These are phyloP conservation scores for Torulaspora pretoriensis DNA, from an alignment of 1,139 yeast species.

Conservation along the genomic window DNA sequence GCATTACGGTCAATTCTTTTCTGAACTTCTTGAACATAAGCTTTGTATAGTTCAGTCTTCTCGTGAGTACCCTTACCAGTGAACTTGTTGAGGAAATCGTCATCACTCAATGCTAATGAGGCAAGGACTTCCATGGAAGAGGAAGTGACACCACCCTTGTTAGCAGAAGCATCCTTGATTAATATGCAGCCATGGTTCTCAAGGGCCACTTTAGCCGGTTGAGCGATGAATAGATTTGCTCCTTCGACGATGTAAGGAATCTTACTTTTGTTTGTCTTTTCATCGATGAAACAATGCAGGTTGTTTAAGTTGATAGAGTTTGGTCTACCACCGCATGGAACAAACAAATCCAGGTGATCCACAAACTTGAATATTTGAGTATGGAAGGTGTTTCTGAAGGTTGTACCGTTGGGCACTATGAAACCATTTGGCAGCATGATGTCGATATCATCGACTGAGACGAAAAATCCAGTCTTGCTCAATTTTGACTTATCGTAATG, in stretches of 20 bases:
- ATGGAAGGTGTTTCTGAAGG: conserved; percentile 92
- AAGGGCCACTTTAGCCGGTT: conserved; percentile 80
- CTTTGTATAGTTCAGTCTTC: conserved; percentile 71
- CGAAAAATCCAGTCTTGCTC: conserved; percentile 71
- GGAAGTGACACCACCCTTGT: conserved; percentile 98
- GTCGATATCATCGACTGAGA: conserved; percentile 83
- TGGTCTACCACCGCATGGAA: conserved; percentile 99
- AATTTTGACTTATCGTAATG: conserved; percentile 64
- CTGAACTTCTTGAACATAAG: conserved; percentile 83
- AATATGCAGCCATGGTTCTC: conserved; percentile 84
- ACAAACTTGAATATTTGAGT: conserved; percentile 65
- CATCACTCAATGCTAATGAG: conserved; percentile 85
- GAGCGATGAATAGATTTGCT: conserved; percentile 92
- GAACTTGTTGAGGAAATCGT: conserved; percentile 60
- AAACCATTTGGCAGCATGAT: conserved; percentile 70
- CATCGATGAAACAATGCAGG: conserved; percentile 67
- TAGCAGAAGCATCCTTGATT: conserved; percentile 94
- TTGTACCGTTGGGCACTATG: conserved; percentile 73
- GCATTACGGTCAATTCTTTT: conserved; percentile 72
- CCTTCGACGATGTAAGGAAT: conserved; percentile 95
- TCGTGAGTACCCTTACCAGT: conserved; percentile 39
- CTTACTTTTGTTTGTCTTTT: conserved; percentile 67
- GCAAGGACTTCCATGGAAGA: conserved; percentile 94
- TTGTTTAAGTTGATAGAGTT: conserved; percentile 89
- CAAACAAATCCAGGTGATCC: conserved; percentile 72